These are phyloP conservation scores for Quercus rubra DNA, from an alignment of 306 rosid genomes.

Conservation along the genomic window DNA sequence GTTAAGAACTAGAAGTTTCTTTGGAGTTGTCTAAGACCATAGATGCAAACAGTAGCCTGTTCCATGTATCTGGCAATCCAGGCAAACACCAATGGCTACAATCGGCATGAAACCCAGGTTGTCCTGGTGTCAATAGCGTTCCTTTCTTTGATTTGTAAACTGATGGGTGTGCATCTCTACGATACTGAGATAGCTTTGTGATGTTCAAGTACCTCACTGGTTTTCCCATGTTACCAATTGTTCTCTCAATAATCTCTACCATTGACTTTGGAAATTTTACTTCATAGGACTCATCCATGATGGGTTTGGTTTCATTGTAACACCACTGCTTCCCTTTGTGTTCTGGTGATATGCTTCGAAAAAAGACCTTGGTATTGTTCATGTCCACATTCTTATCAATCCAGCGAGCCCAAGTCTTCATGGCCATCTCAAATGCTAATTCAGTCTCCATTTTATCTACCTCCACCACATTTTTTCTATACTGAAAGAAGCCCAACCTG, in stretches of 20 bases:
- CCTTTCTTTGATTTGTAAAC: constrained; percentile 12
- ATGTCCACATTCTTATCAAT: constrained; percentile 28
- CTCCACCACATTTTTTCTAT: constrained; percentile 20
- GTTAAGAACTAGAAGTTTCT: constrained; percentile 11
- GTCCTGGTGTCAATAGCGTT: constrained; percentile 7
- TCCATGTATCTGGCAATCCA: constrained; percentile 49
- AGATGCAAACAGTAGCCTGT: constrained; percentile 32
- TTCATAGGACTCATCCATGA: constrained; percentile 12
- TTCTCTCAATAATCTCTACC: constrained; percentile 21
- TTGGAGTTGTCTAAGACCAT: constrained; percentile 6
- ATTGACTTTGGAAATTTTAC: constrained; percentile 3
- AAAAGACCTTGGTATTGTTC: constrained; percentile 29
- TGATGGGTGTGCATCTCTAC: constrained; percentile 37
- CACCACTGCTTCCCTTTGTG: constrained; percentile 47
- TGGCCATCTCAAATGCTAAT: constrained; percentile 31
- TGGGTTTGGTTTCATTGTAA: constrained; percentile 31
- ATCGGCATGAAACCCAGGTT: constrained; percentile 17
- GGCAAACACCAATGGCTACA: constrained; percentile 55
- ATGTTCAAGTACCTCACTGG: constrained; percentile 42
- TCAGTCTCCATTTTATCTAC: constrained; percentile 16
- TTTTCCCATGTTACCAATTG: constrained; percentile 23
- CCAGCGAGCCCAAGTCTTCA: constrained; percentile 47
- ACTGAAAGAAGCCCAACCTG: constrained; percentile 36
- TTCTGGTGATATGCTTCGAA: constrained; percentile 48
- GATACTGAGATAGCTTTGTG: constrained; percentile 28